These are phyloP conservation scores for Capronia coronata DNA, from an alignment of 2,329 filamentous ascomycete genomes.

Conservation along the genomic window DNA sequence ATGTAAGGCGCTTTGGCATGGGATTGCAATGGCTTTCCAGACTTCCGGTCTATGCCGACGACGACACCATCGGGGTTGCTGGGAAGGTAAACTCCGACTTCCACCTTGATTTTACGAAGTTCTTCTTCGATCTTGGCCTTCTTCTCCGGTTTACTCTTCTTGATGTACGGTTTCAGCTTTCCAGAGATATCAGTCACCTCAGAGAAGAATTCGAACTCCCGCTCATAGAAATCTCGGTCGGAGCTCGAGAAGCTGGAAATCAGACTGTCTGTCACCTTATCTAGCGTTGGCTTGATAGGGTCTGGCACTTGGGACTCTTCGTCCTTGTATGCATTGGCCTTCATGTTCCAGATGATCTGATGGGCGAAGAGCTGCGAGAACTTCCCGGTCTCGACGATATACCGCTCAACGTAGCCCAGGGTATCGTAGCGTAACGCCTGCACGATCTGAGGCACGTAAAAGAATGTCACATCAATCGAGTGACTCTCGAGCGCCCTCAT, in stretches of 20 bases:
- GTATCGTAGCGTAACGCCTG: conserved; percentile 89
- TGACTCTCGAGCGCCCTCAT: conserved; percentile 93
- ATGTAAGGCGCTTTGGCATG: conserved; percentile 98
- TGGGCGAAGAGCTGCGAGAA: conserved; percentile 98
- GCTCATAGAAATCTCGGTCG: conserved; percentile 82
- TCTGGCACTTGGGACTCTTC: conserved; percentile 88
- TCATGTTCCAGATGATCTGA: conserved; percentile 99
- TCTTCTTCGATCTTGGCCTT: conserved; percentile 99
- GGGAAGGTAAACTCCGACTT: conserved; percentile 93
- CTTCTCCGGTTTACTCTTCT: conserved; percentile 88
- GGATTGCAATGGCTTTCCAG: conserved; percentile 91
- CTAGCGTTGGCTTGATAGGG: conserved; percentile 84
- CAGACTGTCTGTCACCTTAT: conserved; percentile 80
- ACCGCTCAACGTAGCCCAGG: conserved; percentile 89
- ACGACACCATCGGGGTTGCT: conserved; percentile 96
- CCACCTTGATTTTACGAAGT: conserved; percentile 91
- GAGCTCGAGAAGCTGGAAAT: conserved; percentile 70
- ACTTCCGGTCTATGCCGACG: conserved; percentile 95
- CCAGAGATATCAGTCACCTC: conserved; percentile 94
- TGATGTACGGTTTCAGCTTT: conserved; percentile 89
- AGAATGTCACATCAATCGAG: conserved; percentile 94
- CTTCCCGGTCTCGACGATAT: conserved; percentile 93
- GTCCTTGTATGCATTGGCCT: conserved; percentile 96
- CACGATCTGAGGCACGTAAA: conserved; percentile 97
- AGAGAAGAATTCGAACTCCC: conserved; percentile 96